A percentile compares a stretch with the other conserved stretches of the same genome.
phyloP scores from a whole-genome alignment of 176 grass and related monocot species.

The Pharus latifolius region DNA sequence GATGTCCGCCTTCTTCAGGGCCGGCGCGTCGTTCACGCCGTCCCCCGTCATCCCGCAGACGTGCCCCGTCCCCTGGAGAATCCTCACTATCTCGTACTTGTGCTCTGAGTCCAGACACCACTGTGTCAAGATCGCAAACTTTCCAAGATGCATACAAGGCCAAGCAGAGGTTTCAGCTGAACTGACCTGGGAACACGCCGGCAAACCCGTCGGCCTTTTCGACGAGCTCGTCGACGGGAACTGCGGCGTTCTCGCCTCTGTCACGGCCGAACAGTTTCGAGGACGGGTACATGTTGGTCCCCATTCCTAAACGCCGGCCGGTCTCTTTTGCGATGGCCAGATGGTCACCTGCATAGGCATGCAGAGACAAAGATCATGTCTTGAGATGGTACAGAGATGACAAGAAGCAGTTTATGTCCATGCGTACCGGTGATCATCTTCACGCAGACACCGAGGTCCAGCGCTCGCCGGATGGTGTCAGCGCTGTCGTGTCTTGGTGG shows the following conservation, averaged over 20 bases:
- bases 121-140: no score
- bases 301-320: constrained; percentile 72
- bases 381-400: background rate
- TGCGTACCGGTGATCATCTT: constrained; percentile 82
- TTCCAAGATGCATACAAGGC: no score
- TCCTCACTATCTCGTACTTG: constrained; percentile 85
- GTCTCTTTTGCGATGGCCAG: constrained; percentile 94
- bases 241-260: constrained; percentile 17
- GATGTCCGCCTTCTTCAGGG: constrained; percentile 73
- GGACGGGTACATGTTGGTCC: constrained; percentile 87
- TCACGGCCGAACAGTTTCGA: constrained; percentile 52
- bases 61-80: constrained; percentile 52
- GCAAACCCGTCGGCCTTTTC: constrained; percentile 77
- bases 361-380: background rate
- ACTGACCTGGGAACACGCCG: constrained; percentile 67
- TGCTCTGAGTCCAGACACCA: constrained; percentile 52
- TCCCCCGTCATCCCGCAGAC: constrained; percentile 75
- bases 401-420: background rate
- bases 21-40: constrained; percentile 70
- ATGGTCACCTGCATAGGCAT: constrained; percentile 57
- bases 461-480: constrained; percentile 64
- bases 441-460: constrained; percentile 77
- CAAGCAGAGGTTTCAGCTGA: background rate
- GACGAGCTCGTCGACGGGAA: constrained; percentile 65
- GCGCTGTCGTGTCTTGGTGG: constrained; percentile 86